These are phyloP conservation scores for Acanthochlamys bracteata DNA, from an alignment of 106 monocot species.

Conservation along the genomic window DNA sequence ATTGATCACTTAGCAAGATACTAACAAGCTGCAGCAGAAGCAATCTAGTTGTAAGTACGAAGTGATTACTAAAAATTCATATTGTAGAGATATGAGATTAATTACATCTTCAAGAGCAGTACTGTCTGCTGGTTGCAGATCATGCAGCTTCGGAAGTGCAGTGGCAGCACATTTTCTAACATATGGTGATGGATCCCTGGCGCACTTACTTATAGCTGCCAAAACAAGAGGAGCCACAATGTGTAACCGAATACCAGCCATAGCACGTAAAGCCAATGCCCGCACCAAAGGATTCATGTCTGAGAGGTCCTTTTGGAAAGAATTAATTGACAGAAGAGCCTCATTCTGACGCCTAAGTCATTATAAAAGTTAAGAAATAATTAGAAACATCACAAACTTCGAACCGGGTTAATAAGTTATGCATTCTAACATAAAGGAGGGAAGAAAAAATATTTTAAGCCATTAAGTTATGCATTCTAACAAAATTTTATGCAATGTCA, in stretches of 20 bases:
- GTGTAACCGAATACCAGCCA: constrained; percentile 88
- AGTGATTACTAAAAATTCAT: no score
- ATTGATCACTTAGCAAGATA: constrained; percentile 65
- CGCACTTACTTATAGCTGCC: constrained; percentile 68
- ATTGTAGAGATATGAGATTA: no score
- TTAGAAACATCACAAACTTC: background rate
- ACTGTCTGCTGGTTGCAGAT: constrained; percentile 59
- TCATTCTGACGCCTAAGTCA: constrained; percentile 75
- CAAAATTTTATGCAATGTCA: no score
- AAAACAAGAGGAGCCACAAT: constrained; percentile 66
- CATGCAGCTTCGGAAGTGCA: constrained; percentile 80
- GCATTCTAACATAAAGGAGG: background rate
- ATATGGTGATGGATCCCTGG: constrained; percentile 88
- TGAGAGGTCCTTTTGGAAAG: constrained; percentile 92
- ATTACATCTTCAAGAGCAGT: constrained; percentile 74
- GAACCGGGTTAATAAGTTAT: background rate
- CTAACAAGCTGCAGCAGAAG: constrained; percentile 65
- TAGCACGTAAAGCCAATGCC: constrained; percentile 87
- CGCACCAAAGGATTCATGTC: constrained; percentile 90
- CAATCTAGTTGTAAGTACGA: background rate
- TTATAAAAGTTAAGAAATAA: background rate
- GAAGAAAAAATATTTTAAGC: no score
- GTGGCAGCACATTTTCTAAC: constrained; percentile 93
- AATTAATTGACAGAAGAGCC: constrained; percentile 91
- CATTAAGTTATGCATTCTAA: no score